Evolutionary conservation across 2,329 filamentous ascomycete genomes (phyloP), one percentile per base, ranked within the genome.

Genomic region (Stagonosporopsis rhizophila): DNA sequence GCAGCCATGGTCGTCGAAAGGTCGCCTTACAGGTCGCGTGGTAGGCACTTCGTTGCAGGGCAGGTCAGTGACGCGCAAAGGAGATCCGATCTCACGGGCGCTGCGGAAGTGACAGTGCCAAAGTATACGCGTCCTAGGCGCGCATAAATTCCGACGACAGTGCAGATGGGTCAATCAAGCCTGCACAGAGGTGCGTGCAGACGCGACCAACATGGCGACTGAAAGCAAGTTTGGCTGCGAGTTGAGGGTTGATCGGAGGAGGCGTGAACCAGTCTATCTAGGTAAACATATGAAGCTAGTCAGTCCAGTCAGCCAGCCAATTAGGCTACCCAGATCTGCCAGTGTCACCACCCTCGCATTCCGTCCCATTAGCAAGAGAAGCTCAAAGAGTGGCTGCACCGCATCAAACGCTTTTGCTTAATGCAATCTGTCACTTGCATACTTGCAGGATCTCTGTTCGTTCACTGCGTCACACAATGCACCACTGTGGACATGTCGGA

Each of bases 271-370:
- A 49, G 58, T 53, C 57, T 38, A 19, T 20, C 50, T 70, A 64
- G 70, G 41, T 74, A 71, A 70, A 75, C 71, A 73, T 66, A 64
- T 68, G 58, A 58, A 70, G 69, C 69, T 71, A 74, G 69, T 68
- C 66, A 28, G 27, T 28, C 27, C 38, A 25, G 37, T 20, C 38
- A 65, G 67, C 67, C 64, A 67, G 60, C 71, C 70, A 73, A 75
- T 73, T 69, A 72, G 68, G 66, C 72, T 67, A 67, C 63, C 49
- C 68, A 64, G 58, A 65, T 72, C 66, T 55, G 66, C 60, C 62
- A 66, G 68, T 71, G 58, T 68, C 56, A 71, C 71, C 61, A 64
- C 65, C 66, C 66, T 69, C 60, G 58, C 66, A 70, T 68, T 69
- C 66, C 65, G 58, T 58, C 44, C 52, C 35, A 20, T 44, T 30